phyloP scores from a whole-genome alignment of 768 basidiomycete genomes.

The Nidula microcarpa region DNA sequence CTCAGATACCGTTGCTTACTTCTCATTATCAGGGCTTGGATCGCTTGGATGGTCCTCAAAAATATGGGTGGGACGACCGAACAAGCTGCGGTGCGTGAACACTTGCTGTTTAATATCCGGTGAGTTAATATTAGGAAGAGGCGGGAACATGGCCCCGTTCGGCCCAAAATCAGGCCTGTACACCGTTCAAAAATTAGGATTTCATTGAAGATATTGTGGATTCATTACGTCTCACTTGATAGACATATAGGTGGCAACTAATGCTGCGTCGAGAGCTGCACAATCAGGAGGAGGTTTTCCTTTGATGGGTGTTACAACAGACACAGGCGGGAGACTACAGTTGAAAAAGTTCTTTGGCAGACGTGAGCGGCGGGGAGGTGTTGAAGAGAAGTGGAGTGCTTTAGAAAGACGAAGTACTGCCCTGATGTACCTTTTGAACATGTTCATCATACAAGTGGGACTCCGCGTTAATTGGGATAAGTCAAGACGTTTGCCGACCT shows the following conservation, averaged over 20 bases:
- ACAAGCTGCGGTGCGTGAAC: conserved; percentile 75
- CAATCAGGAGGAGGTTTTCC: no score
- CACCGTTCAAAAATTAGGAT: no score
- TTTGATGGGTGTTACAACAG: no score
- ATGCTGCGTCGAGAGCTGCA: no score
- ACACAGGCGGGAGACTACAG: no score
- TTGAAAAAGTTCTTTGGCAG: no score
- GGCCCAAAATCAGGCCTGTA: conserved; percentile 41
- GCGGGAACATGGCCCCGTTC: conserved; percentile 44
- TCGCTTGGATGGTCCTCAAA: conserved; percentile 76
- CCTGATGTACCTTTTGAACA: no score
- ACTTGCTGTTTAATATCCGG: conserved; percentile 47
- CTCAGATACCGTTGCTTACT: conserved; percentile 32
- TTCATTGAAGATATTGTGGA: no score
- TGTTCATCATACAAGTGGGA: background rate
- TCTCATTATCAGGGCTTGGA: conserved; percentile 80
- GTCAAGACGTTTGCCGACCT: background rate
- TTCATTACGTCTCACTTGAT: background rate
- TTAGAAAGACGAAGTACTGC: no score
- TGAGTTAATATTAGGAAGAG: conserved; percentile 53
- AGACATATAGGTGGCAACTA: background rate
- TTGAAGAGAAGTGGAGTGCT: no score
- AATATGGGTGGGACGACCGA: conserved; percentile 65
- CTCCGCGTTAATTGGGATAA: background rate
- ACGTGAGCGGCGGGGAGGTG: no score